A percentile compares a stretch with the other conserved stretches of the same genome.
phyloP scores from a whole-genome alignment of 805 yeast species.

The Sugiyamaella lignohabitans region DNA sequence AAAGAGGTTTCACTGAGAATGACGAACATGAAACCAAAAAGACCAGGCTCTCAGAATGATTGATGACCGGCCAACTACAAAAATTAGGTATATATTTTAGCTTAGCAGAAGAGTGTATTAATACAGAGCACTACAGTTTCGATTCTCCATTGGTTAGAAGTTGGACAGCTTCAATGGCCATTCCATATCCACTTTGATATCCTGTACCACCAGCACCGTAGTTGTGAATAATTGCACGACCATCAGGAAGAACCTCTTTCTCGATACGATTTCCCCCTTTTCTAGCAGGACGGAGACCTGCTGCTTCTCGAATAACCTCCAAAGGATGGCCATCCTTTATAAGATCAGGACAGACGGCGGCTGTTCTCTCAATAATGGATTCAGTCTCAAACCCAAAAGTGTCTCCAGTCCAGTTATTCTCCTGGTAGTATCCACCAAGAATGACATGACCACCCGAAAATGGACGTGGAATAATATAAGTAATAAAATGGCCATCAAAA shows the following conservation, averaged over 20 bases:
- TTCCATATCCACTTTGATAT: constrained; percentile 65
- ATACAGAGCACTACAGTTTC: too few species aligned
- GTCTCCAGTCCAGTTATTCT: constrained; percentile 55
- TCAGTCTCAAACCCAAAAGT: constrained; percentile 52
- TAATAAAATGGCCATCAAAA: constrained; percentile 41
- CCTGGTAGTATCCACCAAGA: constrained; percentile 69
- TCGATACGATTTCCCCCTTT: constrained; percentile 73
- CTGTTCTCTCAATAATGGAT: constrained; percentile 56
- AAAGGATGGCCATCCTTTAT: constrained; percentile 33
- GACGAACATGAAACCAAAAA: too few species aligned
- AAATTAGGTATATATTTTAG: too few species aligned
- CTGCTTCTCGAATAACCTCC: constrained; percentile 56
- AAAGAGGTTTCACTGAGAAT: too few species aligned
- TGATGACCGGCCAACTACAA: too few species aligned
- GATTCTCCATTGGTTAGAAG: constrained; percentile 11
- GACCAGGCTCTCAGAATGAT: too few species aligned
- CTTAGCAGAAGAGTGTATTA: too few species aligned
- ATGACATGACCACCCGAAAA: constrained; percentile 57
- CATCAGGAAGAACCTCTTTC: constrained; percentile 36
- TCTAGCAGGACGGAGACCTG: constrained; percentile 74
- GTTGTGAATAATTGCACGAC: constrained; percentile 52
- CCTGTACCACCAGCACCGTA: constrained; percentile 79
- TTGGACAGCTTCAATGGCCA: constrained; percentile 42
- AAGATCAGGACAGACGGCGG: constrained; percentile 42
- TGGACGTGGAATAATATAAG: constrained; percentile 71